These are phyloP conservation scores for Schizophyllum amplum DNA, from an alignment of 1,284 basidiomycete genomes.

Conservation along the genomic window DNA sequence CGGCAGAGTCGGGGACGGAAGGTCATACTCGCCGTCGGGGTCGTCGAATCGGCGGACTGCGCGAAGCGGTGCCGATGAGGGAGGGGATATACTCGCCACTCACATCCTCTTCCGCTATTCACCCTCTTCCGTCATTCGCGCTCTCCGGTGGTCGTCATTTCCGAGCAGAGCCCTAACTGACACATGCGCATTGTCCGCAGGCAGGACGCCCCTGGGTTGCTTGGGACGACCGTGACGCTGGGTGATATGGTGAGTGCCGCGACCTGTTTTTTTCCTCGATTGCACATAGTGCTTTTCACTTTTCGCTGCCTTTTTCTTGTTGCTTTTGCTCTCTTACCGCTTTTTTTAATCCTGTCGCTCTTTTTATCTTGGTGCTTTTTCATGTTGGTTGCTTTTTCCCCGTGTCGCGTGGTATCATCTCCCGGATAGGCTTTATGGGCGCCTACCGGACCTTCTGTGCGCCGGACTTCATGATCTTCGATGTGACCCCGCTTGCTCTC, in stretches of 20 bases:
- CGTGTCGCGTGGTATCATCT: too few species aligned
- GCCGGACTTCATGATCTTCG: too few species aligned
- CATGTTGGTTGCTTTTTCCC: too few species aligned
- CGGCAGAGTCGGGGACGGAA: too few species aligned
- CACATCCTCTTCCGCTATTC: too few species aligned
- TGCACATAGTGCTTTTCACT: neutral
- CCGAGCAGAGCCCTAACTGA: neutral
- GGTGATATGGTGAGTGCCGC: slow-evolving; percentile 62
- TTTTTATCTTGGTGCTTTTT: neutral
- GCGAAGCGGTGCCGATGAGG: too few species aligned
- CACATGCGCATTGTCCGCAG: slow-evolving; percentile 19
- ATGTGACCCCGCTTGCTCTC: too few species aligned
- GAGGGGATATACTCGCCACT: neutral
- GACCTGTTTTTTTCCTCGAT: neutral
- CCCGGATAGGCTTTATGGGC: neutral
- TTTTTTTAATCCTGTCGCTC: too few species aligned
- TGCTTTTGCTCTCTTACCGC: neutral
- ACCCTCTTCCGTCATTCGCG: neutral
- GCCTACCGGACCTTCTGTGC: too few species aligned
- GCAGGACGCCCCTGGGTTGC: slow-evolving; percentile 63
- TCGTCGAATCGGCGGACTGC: too few species aligned
- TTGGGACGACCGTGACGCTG: slow-evolving; percentile 71
- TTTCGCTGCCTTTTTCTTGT: neutral
- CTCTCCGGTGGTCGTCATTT: neutral
- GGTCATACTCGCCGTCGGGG: too few species aligned